A percentile compares a stretch with the other conserved stretches of the same genome.
Evolutionary conservation across 495 filamentous ascomycete species (phyloP).

Genomic region (Xylaria venustula): DNA sequence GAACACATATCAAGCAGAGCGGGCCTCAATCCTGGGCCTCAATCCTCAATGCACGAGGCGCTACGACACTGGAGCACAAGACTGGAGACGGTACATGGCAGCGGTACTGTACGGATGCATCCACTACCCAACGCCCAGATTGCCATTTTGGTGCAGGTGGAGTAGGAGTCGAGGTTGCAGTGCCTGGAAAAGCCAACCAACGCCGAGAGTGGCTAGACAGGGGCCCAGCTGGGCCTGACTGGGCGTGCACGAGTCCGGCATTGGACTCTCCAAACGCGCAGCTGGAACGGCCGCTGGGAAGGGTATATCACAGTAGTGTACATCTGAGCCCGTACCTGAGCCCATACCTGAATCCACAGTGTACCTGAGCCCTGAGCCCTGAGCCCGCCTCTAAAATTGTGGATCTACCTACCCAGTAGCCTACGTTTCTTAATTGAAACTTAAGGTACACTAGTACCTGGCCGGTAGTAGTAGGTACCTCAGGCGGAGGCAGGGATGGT

Average conservation of each 20-base stretch:
- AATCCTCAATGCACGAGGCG: constrained; percentile 8
- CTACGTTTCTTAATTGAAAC: too few species aligned
- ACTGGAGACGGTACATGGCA: background rate
- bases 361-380: too few species aligned
- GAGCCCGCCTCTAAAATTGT: too few species aligned
- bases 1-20: background rate
- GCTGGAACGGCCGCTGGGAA: constrained; percentile 12
- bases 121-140: constrained; percentile 21
- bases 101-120: background rate
- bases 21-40: background rate
- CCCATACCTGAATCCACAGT: too few species aligned
- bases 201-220: constrained; percentile 11
- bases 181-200: constrained; percentile 4
- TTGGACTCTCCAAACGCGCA: constrained; percentile 11
- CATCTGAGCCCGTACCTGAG: too few species aligned
- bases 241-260: constrained; percentile 9
- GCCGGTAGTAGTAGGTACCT: too few species aligned
- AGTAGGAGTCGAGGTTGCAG: constrained; percentile 11
- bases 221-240: background rate
- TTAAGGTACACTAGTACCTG: too few species aligned
- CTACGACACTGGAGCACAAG: too few species aligned
- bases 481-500: too few species aligned
- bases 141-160: constrained; percentile 21
- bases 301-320: too few species aligned
- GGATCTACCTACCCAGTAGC: too few species aligned